These are phyloP conservation scores for Coemansia sp. DNA, from an alignment of 192 early-diverging fungal genomes.

Conservation along the genomic window DNA sequence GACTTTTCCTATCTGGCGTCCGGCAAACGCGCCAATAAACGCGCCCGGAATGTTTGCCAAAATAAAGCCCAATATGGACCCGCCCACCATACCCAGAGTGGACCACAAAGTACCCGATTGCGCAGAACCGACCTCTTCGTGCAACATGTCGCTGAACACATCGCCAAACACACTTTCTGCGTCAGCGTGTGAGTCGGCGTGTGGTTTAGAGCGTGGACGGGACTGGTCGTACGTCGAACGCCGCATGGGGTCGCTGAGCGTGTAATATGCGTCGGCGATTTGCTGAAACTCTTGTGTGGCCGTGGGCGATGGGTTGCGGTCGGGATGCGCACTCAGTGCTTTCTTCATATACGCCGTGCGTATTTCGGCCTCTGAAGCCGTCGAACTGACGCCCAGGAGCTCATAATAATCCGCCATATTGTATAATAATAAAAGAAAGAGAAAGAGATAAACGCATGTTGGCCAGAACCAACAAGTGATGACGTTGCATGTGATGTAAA, in stretches of 20 bases:
- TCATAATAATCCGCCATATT: conserved; percentile 61
- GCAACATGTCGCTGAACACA: conserved; percentile 82
- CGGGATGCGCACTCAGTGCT: conserved; percentile 70
- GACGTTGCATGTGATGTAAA: neutral
- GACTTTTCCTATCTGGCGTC: conserved; percentile 62
- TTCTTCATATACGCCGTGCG: conserved; percentile 79
- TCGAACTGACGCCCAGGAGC: conserved; percentile 60
- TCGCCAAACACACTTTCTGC: conserved; percentile 69
- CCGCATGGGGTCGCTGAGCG: conserved; percentile 58
- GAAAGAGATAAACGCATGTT: neutral
- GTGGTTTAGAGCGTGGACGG: conserved; percentile 7
- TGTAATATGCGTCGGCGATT: conserved; percentile 79
- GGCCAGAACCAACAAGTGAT: neutral
- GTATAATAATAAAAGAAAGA: neutral
- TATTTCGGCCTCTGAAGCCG: conserved; percentile 66
- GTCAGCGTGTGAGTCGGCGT: conserved; percentile 41
- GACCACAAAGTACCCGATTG: conserved; percentile 61
- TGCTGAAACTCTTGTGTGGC: conserved; percentile 69
- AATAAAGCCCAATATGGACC: conserved; percentile 74
- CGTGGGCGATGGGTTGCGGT: conserved; percentile 59
- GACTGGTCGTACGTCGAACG: conserved; percentile 58
- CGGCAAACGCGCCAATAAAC: conserved; percentile 59
- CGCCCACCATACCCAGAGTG: conserved; percentile 60
- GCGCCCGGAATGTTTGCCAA: conserved; percentile 66
- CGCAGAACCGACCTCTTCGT: conserved; percentile 58